Evolutionary conservation across 805 yeast species (phyloP).

Genomic region (Ogataea angusta): DNA sequence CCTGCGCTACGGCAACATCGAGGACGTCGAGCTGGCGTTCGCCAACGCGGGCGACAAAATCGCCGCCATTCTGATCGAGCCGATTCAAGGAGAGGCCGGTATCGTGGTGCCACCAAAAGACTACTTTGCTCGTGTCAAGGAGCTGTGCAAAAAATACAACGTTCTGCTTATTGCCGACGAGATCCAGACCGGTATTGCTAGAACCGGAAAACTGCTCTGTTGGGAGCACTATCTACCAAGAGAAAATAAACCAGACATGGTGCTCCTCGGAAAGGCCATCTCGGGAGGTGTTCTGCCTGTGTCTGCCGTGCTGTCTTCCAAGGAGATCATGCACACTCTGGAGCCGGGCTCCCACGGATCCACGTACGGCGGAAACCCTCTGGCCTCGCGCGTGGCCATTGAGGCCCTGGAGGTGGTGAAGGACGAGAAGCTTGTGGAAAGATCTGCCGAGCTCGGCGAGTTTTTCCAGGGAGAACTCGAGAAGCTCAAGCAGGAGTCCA

Average conservation of each 20-base stretch:
- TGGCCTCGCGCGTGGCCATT: conserved; percentile 87
- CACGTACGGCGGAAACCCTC: conserved; percentile 96
- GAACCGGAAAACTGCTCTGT: conserved; percentile 93
- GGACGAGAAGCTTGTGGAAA: conserved; percentile 81
- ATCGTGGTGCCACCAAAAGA: conserved; percentile 89
- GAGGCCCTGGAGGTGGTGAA: conserved; percentile 89
- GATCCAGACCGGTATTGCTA: conserved; percentile 95
- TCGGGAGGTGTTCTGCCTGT: conserved; percentile 95
- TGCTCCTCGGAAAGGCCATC: conserved; percentile 89
- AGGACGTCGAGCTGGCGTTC: conserved; percentile 81
- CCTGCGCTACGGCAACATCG: conserved; percentile 80
- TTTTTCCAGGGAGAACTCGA: conserved; percentile 58
- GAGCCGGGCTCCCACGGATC: conserved; percentile 98
- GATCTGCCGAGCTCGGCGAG: conserved; percentile 70
- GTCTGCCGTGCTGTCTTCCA: conserved; percentile 86
- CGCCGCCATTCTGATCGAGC: conserved; percentile 90
- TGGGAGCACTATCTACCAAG: conserved; percentile 70
- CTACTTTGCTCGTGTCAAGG: conserved; percentile 70
- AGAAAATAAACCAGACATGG: conserved; percentile 81
- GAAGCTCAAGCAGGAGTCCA: conserved; percentile 49
- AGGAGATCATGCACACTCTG: conserved; percentile 81
- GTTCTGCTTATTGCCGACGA: conserved; percentile 92
- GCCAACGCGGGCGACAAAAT: conserved; percentile 80
- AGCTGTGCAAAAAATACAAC: conserved; percentile 76
- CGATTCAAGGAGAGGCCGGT: conserved; percentile 98